A percentile compares a stretch with the other conserved stretches of the same genome.
These are phyloP conservation scores for Dioscorea cayenensis DNA, from an alignment of 116 monocot genomes.

Conservation along the genomic window DNA sequence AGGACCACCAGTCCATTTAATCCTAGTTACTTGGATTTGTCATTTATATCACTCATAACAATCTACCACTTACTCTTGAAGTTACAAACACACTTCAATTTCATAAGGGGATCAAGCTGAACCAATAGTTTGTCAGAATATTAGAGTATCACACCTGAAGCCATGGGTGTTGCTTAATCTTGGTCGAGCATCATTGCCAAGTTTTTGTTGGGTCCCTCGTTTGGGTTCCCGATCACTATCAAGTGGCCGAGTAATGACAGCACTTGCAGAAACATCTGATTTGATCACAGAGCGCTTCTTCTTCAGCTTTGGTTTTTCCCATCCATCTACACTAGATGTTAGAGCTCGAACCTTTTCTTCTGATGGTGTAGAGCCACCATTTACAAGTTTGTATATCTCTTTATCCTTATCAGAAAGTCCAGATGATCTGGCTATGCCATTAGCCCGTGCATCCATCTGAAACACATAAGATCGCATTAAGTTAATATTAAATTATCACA, in stretches of 20 bases:
- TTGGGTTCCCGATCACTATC: constrained; percentile 45
- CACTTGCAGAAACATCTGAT: constrained; percentile 33
- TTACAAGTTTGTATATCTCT: constrained; percentile 32
- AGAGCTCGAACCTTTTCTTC: constrained; percentile 37
- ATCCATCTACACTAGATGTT: constrained; percentile 12
- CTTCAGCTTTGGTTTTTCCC: constrained; percentile 15
- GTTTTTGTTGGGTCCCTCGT: constrained; percentile 46
- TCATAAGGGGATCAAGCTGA: background rate
- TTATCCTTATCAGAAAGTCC: constrained; percentile 38
- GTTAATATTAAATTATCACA: background rate
- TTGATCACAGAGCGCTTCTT: constrained; percentile 58
- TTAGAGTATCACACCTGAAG: constrained; percentile 27
- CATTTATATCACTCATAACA: no score
- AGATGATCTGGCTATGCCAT: constrained; percentile 23
- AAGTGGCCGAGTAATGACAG: constrained; percentile 20
- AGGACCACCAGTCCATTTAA: no score
- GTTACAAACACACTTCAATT: background rate
- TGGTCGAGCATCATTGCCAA: constrained; percentile 32
- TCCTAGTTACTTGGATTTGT: no score
- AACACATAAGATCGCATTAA: background rate
- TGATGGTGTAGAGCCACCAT: constrained; percentile 17
- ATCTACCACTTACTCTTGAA: no score
- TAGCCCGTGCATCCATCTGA: constrained; percentile 47
- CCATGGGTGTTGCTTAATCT: constrained; percentile 26
- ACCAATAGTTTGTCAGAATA: background rate